These are phyloP conservation scores for Aspergillus campestris DNA, from an alignment of 495 filamentous ascomycete genomes.

Conservation along the genomic window DNA sequence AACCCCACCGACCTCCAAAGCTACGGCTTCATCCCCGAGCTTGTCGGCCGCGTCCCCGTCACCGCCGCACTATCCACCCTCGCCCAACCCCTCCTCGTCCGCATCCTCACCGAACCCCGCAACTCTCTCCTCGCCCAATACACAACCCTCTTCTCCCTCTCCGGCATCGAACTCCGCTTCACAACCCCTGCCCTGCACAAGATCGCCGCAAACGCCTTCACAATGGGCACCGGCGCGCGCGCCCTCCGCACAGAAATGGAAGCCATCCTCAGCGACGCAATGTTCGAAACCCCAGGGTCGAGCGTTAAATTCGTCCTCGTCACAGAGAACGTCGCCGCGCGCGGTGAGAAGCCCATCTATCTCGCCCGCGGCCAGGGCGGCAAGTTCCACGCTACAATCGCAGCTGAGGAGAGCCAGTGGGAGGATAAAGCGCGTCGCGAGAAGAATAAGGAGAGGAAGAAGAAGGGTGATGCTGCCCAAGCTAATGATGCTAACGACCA, in stretches of 20 bases:
- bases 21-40: slow-evolving; percentile 91
- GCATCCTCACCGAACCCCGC: slow-evolving; percentile 85
- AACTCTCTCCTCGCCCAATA: slow-evolving; percentile 85
- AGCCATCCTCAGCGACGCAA: slow-evolving; percentile 72
- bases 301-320: slow-evolving; percentile 64
- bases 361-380: slow-evolving; percentile 53
- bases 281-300: slow-evolving; percentile 82
- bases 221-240: slow-evolving; percentile 79
- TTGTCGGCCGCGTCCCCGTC: slow-evolving; percentile 85
- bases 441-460: slow-evolving; percentile 25
- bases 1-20: slow-evolving; percentile 77
- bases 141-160: slow-evolving; percentile 73
- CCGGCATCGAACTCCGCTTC: slow-evolving; percentile 74
- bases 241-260: slow-evolving; percentile 88
- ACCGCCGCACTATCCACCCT: slow-evolving; percentile 76
- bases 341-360: slow-evolving; percentile 52
- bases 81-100: slow-evolving; percentile 65
- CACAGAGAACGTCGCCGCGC: slow-evolving; percentile 62
- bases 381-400: slow-evolving; percentile 49
- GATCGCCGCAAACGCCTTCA: slow-evolving; percentile 63
- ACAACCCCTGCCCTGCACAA: slow-evolving; percentile 70
- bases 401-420: slow-evolving; percentile 57
- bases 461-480: slow-evolving; percentile 7
- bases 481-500: slow-evolving; percentile 18
- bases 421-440: slow-evolving; percentile 34